A percentile compares a stretch with the other conserved stretches of the same genome.
Conservation (phyloP, 345 rosid genomes). For the Xanthoceras sorbifolium region DNA sequence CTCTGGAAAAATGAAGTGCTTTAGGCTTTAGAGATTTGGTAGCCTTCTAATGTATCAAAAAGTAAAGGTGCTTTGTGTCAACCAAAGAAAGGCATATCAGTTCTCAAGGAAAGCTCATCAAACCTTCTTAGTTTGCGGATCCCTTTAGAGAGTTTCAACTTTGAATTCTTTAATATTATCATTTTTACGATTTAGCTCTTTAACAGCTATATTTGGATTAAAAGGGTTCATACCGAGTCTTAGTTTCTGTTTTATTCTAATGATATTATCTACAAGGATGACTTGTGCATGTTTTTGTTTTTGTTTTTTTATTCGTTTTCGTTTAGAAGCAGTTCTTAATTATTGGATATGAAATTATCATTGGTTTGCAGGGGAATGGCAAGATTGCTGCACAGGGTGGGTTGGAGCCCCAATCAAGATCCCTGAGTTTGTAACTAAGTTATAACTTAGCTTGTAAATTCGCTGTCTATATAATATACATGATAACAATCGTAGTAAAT, state of each 20-base stretch:
- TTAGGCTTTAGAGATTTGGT: neutral
- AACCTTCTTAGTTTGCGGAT: neutral
- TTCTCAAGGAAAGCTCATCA: neutral
- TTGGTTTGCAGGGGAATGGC: conserved; percentile 25
- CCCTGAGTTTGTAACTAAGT: conserved; percentile 27
- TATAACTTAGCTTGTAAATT: conserved; percentile 2
- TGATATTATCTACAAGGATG: neutral
- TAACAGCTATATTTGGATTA: neutral
- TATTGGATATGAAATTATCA: neutral
- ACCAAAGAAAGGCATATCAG: neutral
- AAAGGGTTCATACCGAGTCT: too few relatives aligned
- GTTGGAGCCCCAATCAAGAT: conserved; percentile 17
- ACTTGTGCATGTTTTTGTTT: neutral
- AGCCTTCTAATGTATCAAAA: neutral
- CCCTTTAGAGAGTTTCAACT: neutral
- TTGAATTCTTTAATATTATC: neutral
- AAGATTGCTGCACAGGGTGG: conserved; percentile 9
- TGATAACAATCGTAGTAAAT: neutral
- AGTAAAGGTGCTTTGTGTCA: neutral
- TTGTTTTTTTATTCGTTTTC: neutral
- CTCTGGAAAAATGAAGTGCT: neutral
- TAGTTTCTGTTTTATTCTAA: neutral
- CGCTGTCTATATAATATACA: neutral
- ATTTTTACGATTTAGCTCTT: neutral
- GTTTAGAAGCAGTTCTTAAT: neutral